Conservation (phyloP, 2,329 filamentous ascomycete genomes). For the Colletotrichum endophyticum region DNA sequence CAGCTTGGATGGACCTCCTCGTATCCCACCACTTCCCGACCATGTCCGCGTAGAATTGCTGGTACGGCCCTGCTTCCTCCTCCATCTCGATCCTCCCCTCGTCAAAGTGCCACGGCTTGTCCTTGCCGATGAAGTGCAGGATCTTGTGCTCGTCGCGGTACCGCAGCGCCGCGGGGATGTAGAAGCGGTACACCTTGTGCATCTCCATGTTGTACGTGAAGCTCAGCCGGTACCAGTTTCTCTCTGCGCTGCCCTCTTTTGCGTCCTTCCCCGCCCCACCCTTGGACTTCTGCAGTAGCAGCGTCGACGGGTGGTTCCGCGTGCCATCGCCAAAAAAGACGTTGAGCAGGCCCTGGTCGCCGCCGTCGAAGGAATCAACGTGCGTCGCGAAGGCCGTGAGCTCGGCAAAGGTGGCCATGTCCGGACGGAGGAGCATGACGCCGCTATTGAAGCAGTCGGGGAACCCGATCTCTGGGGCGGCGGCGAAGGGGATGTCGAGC, state of each 20-base stretch:
- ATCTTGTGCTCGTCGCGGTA: slow-evolving; percentile 52
- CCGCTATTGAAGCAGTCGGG: slow-evolving; percentile 75
- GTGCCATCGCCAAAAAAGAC: slow-evolving; percentile 58
- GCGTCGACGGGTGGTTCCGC: slow-evolving; percentile 40
- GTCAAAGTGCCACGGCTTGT: slow-evolving; percentile 64
- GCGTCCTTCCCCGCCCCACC: not conserved
- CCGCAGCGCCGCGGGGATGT: slow-evolving; percentile 24
- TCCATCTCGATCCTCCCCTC: slow-evolving; percentile 21
- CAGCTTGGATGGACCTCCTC: not conserved
- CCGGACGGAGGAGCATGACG: slow-evolving; percentile 70
- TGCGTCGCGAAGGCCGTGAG: slow-evolving; percentile 64
- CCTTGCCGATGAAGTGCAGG: slow-evolving; percentile 72
- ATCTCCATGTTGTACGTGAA: slow-evolving; percentile 28
- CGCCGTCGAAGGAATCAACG: slow-evolving; percentile 75
- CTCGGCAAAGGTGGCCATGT: slow-evolving; percentile 68
- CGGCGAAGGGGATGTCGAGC: slow-evolving; percentile 44
- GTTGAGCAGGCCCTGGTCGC: slow-evolving; percentile 73
- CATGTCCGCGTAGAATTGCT: slow-evolving; percentile 23
- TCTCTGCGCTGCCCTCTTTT: not conserved
- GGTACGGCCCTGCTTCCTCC: slow-evolving; percentile 15
- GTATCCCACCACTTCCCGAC: slow-evolving; percentile 24
- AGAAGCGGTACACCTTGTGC: slow-evolving; percentile 24
- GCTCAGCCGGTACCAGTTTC: slow-evolving; percentile 29
- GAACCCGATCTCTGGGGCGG: slow-evolving; percentile 73
- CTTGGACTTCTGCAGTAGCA: not conserved